phyloP scores from a whole-genome alignment of 179 eudicot genomes.

The Gypsophila paniculata region DNA sequence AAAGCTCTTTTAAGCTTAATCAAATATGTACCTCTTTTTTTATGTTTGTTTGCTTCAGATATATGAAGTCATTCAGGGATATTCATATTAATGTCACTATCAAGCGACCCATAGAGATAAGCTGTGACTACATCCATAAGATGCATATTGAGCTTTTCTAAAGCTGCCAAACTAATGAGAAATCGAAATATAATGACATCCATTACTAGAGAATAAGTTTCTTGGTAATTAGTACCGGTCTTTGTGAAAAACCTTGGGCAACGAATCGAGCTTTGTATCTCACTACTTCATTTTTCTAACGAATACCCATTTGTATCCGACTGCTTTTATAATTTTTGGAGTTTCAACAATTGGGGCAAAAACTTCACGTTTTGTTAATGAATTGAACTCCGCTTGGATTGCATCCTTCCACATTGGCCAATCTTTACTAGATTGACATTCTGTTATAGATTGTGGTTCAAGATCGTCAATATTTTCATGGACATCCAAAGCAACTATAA shows the following conservation, averaged over 20 bases:
- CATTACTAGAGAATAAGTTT: background rate
- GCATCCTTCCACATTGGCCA: too few relatives aligned
- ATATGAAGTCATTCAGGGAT: background rate
- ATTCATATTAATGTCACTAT: too few relatives aligned
- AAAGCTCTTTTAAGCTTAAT: slow-evolving; percentile 14
- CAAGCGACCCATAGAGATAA: background rate
- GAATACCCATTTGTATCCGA: too few relatives aligned
- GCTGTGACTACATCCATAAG: background rate
- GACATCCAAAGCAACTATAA: background rate
- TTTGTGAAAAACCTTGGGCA: too few relatives aligned
- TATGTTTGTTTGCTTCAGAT: background rate
- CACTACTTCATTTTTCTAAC: too few relatives aligned
- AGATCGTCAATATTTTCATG: background rate
- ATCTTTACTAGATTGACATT: background rate
- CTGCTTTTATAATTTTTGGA: too few relatives aligned
- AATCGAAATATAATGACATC: background rate
- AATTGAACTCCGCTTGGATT: too few relatives aligned
- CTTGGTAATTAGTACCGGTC: too few relatives aligned
- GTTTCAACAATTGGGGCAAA: too few relatives aligned
- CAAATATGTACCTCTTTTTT: background rate
- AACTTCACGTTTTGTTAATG: too few relatives aligned
- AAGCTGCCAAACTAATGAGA: background rate
- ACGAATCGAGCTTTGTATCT: too few relatives aligned
- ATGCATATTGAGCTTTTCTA: background rate
- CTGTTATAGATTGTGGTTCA: background rate